Evolutionary conservation across 345 rosid genomes (phyloP).

Genomic region (Litchi chinensis): DNA sequence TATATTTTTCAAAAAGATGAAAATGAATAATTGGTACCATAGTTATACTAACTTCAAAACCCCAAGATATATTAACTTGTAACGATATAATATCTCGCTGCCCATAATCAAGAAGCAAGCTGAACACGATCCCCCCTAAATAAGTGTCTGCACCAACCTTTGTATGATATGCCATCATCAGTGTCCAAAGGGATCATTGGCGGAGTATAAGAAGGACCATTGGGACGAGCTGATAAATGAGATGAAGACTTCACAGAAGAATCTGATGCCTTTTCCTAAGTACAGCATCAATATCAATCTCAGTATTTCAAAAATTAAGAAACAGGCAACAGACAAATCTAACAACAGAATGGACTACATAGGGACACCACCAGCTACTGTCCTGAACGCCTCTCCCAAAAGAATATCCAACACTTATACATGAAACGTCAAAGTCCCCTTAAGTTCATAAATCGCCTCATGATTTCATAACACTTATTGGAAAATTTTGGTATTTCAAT

Average conservation of each 20-base stretch:
- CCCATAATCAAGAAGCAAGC: neutral
- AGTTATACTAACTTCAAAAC: neutral
- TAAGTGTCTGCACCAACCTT: conserved; percentile 45
- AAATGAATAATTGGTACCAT: neutral
- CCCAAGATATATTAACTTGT: neutral
- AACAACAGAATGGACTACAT: neutral
- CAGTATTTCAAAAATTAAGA: conserved; percentile 17
- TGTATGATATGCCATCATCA: conserved; percentile 73
- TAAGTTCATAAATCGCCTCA: neutral
- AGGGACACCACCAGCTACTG: neutral
- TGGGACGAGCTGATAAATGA: conserved; percentile 59
- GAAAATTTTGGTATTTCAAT: neutral
- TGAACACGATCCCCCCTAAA: neutral
- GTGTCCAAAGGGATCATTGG: conserved; percentile 63
- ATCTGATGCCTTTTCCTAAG: conserved; percentile 71
- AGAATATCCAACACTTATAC: neutral
- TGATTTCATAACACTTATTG: neutral
- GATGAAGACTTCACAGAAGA: conserved; percentile 67
- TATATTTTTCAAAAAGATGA: neutral
- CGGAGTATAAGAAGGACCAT: conserved; percentile 66
- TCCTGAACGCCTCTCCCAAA: neutral
- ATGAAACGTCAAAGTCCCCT: neutral
- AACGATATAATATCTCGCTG: neutral
- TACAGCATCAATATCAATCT: conserved; percentile 24
- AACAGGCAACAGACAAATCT: neutral